Percentiles rank a stretch among this genome's conserved stretches.
Evolutionary conservation across 192 early-diverging fungal species (phyloP).

Genomic region (Radiomyces spectabilis): DNA sequence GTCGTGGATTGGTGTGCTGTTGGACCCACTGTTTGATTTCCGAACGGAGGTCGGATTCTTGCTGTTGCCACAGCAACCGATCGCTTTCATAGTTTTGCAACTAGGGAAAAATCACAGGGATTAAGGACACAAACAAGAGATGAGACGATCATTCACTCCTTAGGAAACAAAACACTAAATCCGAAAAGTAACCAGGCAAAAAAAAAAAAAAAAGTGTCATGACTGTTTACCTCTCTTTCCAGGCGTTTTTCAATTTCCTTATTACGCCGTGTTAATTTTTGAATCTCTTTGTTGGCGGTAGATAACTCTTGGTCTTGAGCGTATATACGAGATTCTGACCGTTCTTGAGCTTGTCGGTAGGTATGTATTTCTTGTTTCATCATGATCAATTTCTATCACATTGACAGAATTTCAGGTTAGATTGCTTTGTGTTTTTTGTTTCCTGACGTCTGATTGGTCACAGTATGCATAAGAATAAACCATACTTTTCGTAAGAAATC

Average conservation of each 20-base stretch:
- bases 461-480: too few species aligned
- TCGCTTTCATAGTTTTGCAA: constrained; percentile 30
- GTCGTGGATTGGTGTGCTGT: constrained; percentile 20
- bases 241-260: constrained; percentile 35
- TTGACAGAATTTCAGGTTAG: too few species aligned
- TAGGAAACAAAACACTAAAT: neutral
- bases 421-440: too few species aligned
- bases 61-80: constrained; percentile 30
- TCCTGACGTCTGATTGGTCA: too few species aligned
- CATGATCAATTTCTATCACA: constrained; percentile 2
- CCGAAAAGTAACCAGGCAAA: neutral
- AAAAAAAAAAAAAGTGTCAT: too few species aligned
- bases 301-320: constrained; percentile 29
- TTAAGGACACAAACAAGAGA: neutral
- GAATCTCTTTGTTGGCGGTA: constrained; percentile 25
- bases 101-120: too few species aligned
- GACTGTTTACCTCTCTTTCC: constrained; percentile 10
- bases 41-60: constrained; percentile 28
- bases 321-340: constrained; percentile 38
- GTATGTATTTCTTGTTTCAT: constrained; percentile 11
- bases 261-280: constrained; percentile 19
- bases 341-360: constrained; percentile 4
- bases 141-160: neutral
- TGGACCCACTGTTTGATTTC: constrained; percentile 6
- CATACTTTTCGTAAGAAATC: constrained; percentile 10